Evolutionary conservation across 192 early-diverging fungal genomes (phyloP).

Genomic region (Gaertneriomyces semiglobifer): DNA sequence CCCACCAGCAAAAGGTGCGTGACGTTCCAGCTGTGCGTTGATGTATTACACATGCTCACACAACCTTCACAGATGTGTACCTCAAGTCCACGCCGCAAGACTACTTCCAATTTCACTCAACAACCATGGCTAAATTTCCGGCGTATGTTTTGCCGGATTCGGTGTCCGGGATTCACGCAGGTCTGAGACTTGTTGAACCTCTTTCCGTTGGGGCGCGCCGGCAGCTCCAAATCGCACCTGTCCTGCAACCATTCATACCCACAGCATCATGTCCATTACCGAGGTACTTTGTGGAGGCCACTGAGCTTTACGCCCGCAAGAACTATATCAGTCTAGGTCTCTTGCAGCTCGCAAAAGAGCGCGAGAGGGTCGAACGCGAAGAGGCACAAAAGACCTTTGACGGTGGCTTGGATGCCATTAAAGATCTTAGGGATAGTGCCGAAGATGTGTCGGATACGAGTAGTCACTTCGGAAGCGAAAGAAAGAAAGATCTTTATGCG

Average conservation of each 20-base stretch:
- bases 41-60: neutral
- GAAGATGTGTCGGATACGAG: conserved; percentile 14
- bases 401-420: neutral
- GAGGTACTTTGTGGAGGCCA: conserved; percentile 28
- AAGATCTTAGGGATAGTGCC: neutral
- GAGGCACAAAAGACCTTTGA: neutral
- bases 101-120: conserved; percentile 52
- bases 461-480: conserved; percentile 26
- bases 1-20: conserved; percentile 5
- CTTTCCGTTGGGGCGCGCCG: conserved; percentile 27
- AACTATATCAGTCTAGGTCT: conserved; percentile 33
- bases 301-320: conserved; percentile 28
- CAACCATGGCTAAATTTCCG: conserved; percentile 60
- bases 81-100: conserved; percentile 65
- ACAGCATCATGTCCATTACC: conserved; percentile 16
- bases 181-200: conserved; percentile 22
- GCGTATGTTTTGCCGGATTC: conserved; percentile 46
- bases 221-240: conserved; percentile 18
- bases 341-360: conserved; percentile 36
- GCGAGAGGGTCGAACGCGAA: conserved; percentile 14
- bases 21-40: neutral
- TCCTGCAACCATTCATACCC: conserved; percentile 36
- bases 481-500: conserved; percentile 8
- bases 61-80: conserved; percentile 20
- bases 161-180: conserved; percentile 8